Evolutionary conservation across 306 rosid genomes (phyloP), one percentile per base, ranked within the genome.

Genomic region (Oemleria cerasiformis): DNA sequence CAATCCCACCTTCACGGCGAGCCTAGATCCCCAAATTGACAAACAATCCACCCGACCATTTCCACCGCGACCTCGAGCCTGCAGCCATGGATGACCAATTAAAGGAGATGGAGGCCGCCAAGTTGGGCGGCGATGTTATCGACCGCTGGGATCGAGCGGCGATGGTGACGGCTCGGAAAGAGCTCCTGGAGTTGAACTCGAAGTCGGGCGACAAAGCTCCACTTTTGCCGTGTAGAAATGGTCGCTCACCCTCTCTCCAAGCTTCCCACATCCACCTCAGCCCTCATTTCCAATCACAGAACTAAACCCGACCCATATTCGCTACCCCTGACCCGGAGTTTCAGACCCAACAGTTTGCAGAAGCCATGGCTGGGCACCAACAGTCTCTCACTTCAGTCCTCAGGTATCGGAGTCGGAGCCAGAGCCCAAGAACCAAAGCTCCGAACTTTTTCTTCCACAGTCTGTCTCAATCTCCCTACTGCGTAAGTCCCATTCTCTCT

Each of bases 401-500:
- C 79, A 50, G 71, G 6, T 67, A 50, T 86, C 73, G 70, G 70
- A 44, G 55, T 86, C 73, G 70, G 72, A 44, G 55, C 84, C 75
- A 68, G 72, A 55, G 56, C 70, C n/a, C 80, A 64, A 14, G 53
- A 56, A 69, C 78, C 69, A 54, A 84, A 65, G 23, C 78, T 63
- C 80, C 92, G 75, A 1, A 79, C 82, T 34, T 23, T 78, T 44
- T 67, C 82, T 4, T 77, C 90, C 79, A 70, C 80, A 39, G 80
- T 81, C 72, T 76, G 90, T 57, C 48, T 75, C 68, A 84, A 89
- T 83, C 94, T 92, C 68, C 94, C 96, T 25, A 89, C 83, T 3
- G 83, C 86, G 96, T 92, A 84, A 84, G 84, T 61, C 45, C 61
- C 62, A 55, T 58, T 73, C 75, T 79, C 77, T 54, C 58, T 6